Evolutionary conservation across 2,329 filamentous ascomycete species (phyloP), one percentile per base, ranked within the genome.

Genomic region (Fusarium dimerum): DNA sequence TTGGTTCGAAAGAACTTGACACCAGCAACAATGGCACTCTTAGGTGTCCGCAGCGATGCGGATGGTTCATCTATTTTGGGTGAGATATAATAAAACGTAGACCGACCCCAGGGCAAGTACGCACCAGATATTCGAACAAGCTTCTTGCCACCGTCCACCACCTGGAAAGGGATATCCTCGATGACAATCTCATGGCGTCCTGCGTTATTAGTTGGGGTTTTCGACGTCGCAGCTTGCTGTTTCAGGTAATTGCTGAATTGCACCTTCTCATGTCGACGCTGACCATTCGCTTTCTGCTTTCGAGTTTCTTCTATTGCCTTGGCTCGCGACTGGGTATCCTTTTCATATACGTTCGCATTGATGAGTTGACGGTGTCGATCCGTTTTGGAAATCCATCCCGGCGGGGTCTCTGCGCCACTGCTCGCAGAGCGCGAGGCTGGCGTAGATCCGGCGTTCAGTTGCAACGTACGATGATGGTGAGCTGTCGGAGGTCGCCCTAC

Each of bases 1-100:
- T 93, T 95, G 71, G 90, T 96, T 60, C 92, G 84, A 64, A 90
- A 81, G 68, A 96, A 96, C 59, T 83, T 85, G 64, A 96, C 89
- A 40, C 90, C 90, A 47, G 88, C 89, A 55, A 96, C 77, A 6
- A 78, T 75, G 40, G 87, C 81, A 57, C 80, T 82, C 72, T 92
- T 94, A 1, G 92, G 92, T 2, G 91, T 95, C 44, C 80, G 77
- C 48, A 81, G 84, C 48, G 83, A 79, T 38, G 81, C 76, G 65
- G 85, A 83, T 43, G 77, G 73, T 61, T 87, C 83, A 71, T 78
- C 80, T 85, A 66, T 57, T 45, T 50, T 55, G 40, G 36, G 67
- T 73, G 62, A 74, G 69, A 48, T 50, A 50, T 48, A 45, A 20
- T 17, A 40, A 46, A 26, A 39, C 32, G 47, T 41, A 18, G 20